Conservation (phyloP, 129 eudicot species). For the Artemisia tridentata region DNA sequence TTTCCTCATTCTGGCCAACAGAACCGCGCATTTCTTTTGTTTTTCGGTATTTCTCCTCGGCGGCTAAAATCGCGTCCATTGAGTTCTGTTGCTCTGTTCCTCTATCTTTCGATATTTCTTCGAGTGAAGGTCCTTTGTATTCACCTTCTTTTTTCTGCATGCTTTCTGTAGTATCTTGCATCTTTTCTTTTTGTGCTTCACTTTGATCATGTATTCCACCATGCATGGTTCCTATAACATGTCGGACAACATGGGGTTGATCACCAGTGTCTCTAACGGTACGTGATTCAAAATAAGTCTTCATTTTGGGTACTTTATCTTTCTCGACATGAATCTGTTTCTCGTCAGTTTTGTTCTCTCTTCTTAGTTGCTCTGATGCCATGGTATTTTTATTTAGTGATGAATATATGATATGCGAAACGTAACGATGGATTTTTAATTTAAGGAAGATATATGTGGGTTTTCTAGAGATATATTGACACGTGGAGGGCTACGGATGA, state of each 20-base stretch:
- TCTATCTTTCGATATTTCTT: conserved; percentile 42
- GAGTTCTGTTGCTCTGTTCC: conserved; percentile 67
- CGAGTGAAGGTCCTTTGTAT: conserved; percentile 35
- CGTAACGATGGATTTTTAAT: conserved; percentile 6
- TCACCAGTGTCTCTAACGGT: conserved; percentile 35
- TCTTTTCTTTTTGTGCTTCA: neutral
- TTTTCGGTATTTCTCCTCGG: conserved; percentile 47
- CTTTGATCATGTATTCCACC: conserved; percentile 12
- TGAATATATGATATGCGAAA: neutral
- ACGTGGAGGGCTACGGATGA: no score
- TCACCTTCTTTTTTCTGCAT: conserved; percentile 6
- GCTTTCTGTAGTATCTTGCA: conserved; percentile 13
- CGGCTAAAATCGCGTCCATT: conserved; percentile 51
- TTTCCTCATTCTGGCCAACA: conserved; percentile 20
- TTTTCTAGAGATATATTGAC: neutral
- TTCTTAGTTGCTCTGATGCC: conserved; percentile 60
- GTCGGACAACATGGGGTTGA: conserved; percentile 15
- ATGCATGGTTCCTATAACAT: conserved; percentile 15
- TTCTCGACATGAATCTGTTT: conserved; percentile 50
- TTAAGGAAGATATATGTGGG: neutral
- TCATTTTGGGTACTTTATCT: conserved; percentile 60
- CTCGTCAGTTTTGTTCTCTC: conserved; percentile 46
- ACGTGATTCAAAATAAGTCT: conserved; percentile 59
- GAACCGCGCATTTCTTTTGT: neutral
- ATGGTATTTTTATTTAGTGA: conserved; percentile 25